Base-by-base conservation (phyloP, 495 filamentous ascomycete species). In the Penicillium samsonianum region DNA sequence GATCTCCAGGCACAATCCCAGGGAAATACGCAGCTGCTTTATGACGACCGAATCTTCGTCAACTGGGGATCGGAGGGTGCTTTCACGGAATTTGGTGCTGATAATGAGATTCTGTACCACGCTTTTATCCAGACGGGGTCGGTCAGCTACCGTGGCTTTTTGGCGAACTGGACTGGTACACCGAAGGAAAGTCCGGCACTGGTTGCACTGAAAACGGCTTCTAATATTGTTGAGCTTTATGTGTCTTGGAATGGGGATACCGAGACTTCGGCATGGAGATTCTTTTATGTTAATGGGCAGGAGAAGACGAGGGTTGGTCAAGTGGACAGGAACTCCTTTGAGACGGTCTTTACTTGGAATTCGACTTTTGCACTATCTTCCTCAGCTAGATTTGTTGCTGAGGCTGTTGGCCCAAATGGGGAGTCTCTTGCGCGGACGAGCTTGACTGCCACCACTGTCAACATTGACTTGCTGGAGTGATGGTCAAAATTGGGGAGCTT, bases 1-100 rank as follows among this genome's bases (percentile, higher is more conserved):
- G 56, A 4, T 57, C 67, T 22, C 74, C 77, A 7, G 66, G 38
- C 49, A 8, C 74, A 41, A 58, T 56, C 23, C 4, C 82, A 82
- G 57, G 82, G 82, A 14, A 82, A 76, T 52, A 68, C 75, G 9
- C 83, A 84, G 58, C 53, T 78, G 0, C 72, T 84, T 0, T 73
- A 77, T 0, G 69, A 71, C 40, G 78, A 74, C 19, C 78, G 80
- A 44, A 59, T 71, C 7, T 71, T 82, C 8, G 69, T 82, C 8
- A 76, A 78, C 40, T 83, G 79, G 79, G 78, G 82, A 16, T 72
- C 71, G 19, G 66, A 71, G 16, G 69, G 75, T 0, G 74, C 73
- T 22, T 64, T 81, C 43, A 80, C 75, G 0, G 81, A 84, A 55
- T 78, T 76, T 55, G 67, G 65, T 2, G 57, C 67, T 4, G 69